Base-by-base conservation (phyloP, 164 flowering plant genomes). In the Magnolia changhungtana region DNA sequence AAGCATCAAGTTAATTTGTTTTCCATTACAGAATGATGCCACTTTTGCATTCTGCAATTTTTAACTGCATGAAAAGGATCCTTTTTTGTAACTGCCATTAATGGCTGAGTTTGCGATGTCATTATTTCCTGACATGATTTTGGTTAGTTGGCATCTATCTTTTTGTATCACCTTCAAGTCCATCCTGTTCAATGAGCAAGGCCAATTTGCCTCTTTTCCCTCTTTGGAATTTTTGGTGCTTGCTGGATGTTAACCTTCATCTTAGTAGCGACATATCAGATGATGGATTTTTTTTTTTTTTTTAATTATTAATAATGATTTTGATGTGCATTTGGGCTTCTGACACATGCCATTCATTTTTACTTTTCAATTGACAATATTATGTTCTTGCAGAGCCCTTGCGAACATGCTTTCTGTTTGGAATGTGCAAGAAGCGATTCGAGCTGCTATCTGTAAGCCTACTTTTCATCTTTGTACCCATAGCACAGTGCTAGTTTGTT, bases 351-450 rank as follows among this genome's bases (percentile, higher is more conserved):
- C 45, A 37, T 37, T 5, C 45, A 37, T 37, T 16, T 16, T 16
- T 55, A 10, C 13, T 55, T 55, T 55, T 55, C 13, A 55, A 11
- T 55, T 55, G 61, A 55, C 61, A 11, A 55, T 55, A 55, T 65
- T 71, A 6, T 75, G 73, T 76, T 79, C 50, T 83, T 90, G 90
- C 94, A 94, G 97, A 89, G 85, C 69, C 96, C 98, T 55, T 94
- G 99, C 76, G 97, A 93, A 74, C 99, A 96, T 89, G 92, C 90
- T 50, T 96, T 94, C 83, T 96, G 99, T 78, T 88, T 94, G 75
- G 97, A 90, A 68, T 96, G 99, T 86, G 97, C 97, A n/a, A 87
- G 98, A 83, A 94, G 97, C 69, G 97, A 92, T 78, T 91, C 98
- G 20, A 85, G 92, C 71, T 94, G 99, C 83, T 96, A 91, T 77